Base-by-base conservation (phyloP, 2,329 filamentous ascomycete species). In the Byssoonygena ceratinophila region DNA sequence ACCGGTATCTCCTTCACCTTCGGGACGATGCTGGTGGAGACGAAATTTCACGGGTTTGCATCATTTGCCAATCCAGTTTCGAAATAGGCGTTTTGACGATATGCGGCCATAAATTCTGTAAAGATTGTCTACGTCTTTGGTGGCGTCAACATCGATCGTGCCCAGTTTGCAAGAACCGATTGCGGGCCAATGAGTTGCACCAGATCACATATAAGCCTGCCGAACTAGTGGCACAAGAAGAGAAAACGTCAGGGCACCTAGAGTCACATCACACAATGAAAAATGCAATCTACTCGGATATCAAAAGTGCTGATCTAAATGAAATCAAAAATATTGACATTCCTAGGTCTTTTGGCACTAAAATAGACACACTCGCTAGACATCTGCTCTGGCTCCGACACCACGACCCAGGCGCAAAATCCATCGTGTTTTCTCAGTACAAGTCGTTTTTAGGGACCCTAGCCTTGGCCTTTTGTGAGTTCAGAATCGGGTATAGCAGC, bases 341-440 rank as follows among this genome's bases (percentile, higher is more conserved):
- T 1, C 71, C 81, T 9, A 71, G 69, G 14, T 89, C 85, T 0
- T 96, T 87, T 62, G 89, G 88, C 1, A 94, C 87, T 0, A 98
- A 97, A 68, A 83, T 97, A 16, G 89, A 96, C 65, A 94, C 81
- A 0, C 70, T 91, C 2, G 77, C 84, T 25, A 79, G 87, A 1
- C 92, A 97, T 65, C 69, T 97, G 1, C 69, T 94, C 14, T 96
- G 87, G 87, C 75, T 97, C 18, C 81, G 91, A 1, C 76, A 85
- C 59, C 81, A 86, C 45, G 89, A 96, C 59, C 87, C 88, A 0
- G 88, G 88, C 0, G 82, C 88, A 8, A 97, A 97, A 65, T 86
- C 87, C 0, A 85, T 98, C 64, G 78, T 97, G n/a, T 98, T 95
- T 67, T 94, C 87, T 1, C 91, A 97, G 69, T 92, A 88, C 66